Conservation (phyloP, 495 filamentous ascomycete species). For the Penicillium cinerascens region DNA sequence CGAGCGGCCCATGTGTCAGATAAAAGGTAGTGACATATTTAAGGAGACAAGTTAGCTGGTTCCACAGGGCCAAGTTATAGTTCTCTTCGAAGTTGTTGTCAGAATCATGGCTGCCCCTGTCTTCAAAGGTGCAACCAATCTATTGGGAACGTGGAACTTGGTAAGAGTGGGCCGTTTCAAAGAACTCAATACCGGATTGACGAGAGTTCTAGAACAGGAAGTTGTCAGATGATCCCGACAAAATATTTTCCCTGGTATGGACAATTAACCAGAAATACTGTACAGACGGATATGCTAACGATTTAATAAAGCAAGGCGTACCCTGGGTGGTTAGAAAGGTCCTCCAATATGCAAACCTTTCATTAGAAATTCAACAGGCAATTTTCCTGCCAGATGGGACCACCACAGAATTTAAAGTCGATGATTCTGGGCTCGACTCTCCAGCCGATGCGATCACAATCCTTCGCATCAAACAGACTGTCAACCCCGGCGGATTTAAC, state of each 20-base stretch:
- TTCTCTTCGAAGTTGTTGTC: background rate
- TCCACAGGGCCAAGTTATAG: background rate
- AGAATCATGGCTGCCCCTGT: conserved; percentile 7
- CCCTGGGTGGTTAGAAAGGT: conserved; percentile 17
- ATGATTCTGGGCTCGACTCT: background rate
- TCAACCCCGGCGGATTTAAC: conserved; percentile 15
- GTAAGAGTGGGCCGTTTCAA: background rate
- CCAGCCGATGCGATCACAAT: conserved; percentile 1
- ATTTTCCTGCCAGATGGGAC: background rate
- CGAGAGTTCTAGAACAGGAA: conserved; percentile 13
- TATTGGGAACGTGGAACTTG: conserved; percentile 18
- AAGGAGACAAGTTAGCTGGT: background rate
- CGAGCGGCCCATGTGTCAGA: background rate
- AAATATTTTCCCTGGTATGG: conserved; percentile 15
- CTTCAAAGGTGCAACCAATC: conserved; percentile 2
- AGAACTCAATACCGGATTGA: too few relatives aligned
- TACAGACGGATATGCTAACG: background rate
- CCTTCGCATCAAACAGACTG: conserved; percentile 16
- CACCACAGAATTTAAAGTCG: background rate
- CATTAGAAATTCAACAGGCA: conserved; percentile 13
- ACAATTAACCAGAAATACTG: background rate
- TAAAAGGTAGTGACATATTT: background rate
- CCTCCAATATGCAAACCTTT: conserved; percentile 12
- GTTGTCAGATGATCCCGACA: conserved; percentile 19
- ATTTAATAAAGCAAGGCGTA: conserved; percentile 17